Conservation (phyloP, 2,329 filamentous ascomycete species). For the Hortaea werneckii region DNA sequence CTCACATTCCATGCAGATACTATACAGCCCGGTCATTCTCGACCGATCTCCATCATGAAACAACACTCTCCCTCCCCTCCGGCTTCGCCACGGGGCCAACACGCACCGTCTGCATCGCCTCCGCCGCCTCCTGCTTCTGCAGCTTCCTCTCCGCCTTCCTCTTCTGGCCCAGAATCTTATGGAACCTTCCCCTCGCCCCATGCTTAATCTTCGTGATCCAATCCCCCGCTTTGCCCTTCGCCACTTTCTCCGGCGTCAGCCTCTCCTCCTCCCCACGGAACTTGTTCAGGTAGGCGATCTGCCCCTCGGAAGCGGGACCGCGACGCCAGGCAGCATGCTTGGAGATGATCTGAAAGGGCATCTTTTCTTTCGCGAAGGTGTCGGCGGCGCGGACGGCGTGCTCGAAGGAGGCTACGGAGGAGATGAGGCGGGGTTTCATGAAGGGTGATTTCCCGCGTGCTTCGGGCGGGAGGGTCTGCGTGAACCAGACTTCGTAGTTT, state of each 20-base stretch:
- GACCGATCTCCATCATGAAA: too few relatives aligned
- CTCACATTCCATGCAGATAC: too few relatives aligned
- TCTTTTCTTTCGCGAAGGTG: slow-evolving; percentile 37
- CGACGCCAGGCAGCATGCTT: slow-evolving; percentile 61
- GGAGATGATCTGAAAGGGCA: slow-evolving; percentile 50
- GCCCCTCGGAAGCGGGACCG: slow-evolving; percentile 47
- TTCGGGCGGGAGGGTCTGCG: slow-evolving; percentile 28
- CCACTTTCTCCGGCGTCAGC: slow-evolving; percentile 49
- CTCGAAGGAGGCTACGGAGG: slow-evolving; percentile 54
- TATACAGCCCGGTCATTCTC: too few relatives aligned
- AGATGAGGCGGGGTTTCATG: slow-evolving; percentile 58
- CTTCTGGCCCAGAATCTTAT: slow-evolving; percentile 20
- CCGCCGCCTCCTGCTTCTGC: slow-evolving; percentile 31
- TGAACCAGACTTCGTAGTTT: slow-evolving; percentile 31
- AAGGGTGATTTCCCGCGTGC: slow-evolving; percentile 41
- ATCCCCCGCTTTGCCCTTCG: slow-evolving; percentile 71
- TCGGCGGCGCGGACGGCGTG: slow-evolving; percentile 79
- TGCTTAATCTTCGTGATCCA: slow-evolving; percentile 90
- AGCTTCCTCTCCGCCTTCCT: slow-evolving; percentile 24
- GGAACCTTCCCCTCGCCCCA: slow-evolving; percentile 60
- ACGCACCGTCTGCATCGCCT: slow-evolving; percentile 1
- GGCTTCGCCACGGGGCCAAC: slow-evolving; percentile 6
- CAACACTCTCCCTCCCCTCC: too few relatives aligned
- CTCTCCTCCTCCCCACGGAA: slow-evolving; percentile 45
- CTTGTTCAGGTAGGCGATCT: slow-evolving; percentile 63